Evolutionary conservation across 208 protist genomes (phyloP), one percentile per base, ranked within the genome.

Genomic region (Acanthamoeba castellanii): DNA sequence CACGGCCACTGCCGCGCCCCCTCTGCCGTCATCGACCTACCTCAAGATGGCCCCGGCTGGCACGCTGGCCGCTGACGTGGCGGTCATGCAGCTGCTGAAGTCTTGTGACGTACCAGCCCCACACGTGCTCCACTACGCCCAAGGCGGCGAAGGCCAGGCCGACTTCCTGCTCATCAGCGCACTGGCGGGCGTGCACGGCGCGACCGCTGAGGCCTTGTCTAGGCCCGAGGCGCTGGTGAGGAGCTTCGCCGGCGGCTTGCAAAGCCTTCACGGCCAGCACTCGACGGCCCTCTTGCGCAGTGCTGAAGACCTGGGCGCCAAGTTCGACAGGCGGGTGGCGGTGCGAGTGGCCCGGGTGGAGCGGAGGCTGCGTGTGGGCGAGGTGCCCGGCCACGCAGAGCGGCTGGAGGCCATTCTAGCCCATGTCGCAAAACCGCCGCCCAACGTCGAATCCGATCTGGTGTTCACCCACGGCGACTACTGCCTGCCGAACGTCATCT

Each of bases 381-480:
- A 68, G 30, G 25, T 42, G 1, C 32, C 14, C n/a, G 13, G 37
- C 14, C 70, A 47, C 18, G 52, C 70, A 1, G 22, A 78, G 70
- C 70, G 70, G 22, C 14, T 45, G 18, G n/a, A 18, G 30, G 70
- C 70, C 0, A 8, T 78, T 25, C 34, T 16, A 50, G 30, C 25
- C 14, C 70, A 78, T 5, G 3, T 45, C 22, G 70, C 70, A 3
- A 8, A 45, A 8, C 14, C 37, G 70, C 70, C 70, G 70, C 70
- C 70, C 0, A 25, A 78, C 9, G 70, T 30, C 30, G 70, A 78
- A 25, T 22, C 18, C 18, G 70, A 78, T 45, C 32, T 78, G 5
- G n/a, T 30, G 37, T 78, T 78, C 70, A 78, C 70, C 9, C 70
- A 78, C 30, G 70, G 70, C 14, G 70, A 78, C 70, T 78, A 78